Percentiles rank a stretch among this genome's conserved stretches.
Conservation (phyloP, 1,284 basidiomycete genomes). For the Boletus smithii region DNA sequence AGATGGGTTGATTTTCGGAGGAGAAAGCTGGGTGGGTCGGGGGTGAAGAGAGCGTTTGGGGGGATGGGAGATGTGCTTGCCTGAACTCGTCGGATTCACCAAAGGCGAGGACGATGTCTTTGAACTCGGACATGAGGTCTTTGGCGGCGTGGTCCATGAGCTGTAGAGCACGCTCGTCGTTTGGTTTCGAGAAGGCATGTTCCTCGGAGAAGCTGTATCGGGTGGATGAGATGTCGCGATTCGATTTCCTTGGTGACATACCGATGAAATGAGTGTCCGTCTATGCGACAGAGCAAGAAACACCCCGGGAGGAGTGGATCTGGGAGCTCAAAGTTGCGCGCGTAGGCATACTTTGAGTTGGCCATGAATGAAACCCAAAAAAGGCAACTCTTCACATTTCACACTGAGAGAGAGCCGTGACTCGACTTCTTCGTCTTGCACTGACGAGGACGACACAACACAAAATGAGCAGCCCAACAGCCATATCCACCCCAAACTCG, state of each 20-base stretch:
- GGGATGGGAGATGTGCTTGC: slow-evolving; percentile 37
- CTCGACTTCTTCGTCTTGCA: too few relatives aligned
- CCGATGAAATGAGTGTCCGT: slow-evolving; percentile 96
- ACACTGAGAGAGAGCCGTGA: background rate
- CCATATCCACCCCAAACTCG: slow-evolving; percentile 39
- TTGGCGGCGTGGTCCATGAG: slow-evolving; percentile 93
- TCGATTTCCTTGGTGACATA: slow-evolving; percentile 34
- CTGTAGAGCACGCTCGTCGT: slow-evolving; percentile 81
- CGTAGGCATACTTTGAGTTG: slow-evolving; percentile 88
- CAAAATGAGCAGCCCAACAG: slow-evolving; percentile 34
- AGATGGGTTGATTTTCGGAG: slow-evolving; percentile 72
- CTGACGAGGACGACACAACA: too few relatives aligned
- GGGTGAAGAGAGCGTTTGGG: background rate
- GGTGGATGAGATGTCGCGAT: slow-evolving; percentile 3
- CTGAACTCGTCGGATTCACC: slow-evolving; percentile 98
- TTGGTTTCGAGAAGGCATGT: slow-evolving; percentile 87
- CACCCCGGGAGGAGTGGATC: slow-evolving; percentile 84
- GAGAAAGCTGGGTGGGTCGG: slow-evolving; percentile 69
- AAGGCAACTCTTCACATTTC: too few relatives aligned
- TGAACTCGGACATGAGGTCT: slow-evolving; percentile 77
- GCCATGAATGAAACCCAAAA: slow-evolving; percentile 60
- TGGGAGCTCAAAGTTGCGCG: slow-evolving; percentile 85
- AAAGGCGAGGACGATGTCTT: slow-evolving; percentile 83
- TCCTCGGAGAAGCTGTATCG: slow-evolving; percentile 73
- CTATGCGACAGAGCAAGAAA: slow-evolving; percentile 84